Conservation (phyloP, 495 filamentous ascomycete species). For the Penicillium coprophilum region DNA sequence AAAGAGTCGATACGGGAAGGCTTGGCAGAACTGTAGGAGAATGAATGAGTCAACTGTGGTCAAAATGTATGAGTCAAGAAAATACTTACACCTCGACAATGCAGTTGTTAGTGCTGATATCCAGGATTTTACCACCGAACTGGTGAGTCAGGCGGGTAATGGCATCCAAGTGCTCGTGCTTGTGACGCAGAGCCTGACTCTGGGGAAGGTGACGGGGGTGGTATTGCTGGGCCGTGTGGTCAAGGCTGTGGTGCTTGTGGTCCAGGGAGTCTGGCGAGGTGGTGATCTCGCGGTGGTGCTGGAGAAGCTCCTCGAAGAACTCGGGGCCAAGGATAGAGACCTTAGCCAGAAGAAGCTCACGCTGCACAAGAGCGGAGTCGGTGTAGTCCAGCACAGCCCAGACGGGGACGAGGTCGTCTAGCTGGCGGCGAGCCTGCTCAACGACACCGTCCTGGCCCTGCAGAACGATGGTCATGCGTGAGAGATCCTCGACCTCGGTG, state of each 20-base stretch:
- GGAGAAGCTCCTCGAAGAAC: constrained; percentile 93
- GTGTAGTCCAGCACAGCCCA: constrained; percentile 99
- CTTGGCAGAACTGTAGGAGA: constrained; percentile 72
- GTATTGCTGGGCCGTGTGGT: constrained; percentile 50
- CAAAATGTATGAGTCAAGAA: constrained; percentile 2
- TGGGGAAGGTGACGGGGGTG: constrained; percentile 82
- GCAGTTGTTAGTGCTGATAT: constrained; percentile 97
- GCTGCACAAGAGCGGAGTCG: constrained; percentile 86
- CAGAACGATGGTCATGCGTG: constrained; percentile 97
- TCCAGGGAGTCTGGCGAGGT: constrained; percentile 40
- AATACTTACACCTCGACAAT: constrained; percentile 90
- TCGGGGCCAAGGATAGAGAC: constrained; percentile 93
- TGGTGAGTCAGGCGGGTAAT: constrained; percentile 96
- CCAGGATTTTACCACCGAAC: constrained; percentile 94
- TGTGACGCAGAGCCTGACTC: constrained; percentile 87
- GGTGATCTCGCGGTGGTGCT: constrained; percentile 82
- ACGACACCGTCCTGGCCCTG: constrained; percentile 96
- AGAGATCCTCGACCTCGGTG: constrained; percentile 95
- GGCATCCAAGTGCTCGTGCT: constrained; percentile 92
- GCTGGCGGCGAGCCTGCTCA: constrained; percentile 91
- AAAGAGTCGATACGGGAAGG: constrained; percentile 93
- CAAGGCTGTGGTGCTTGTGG: constrained; percentile 29
- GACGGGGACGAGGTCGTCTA: constrained; percentile 95
- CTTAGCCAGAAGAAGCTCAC: constrained; percentile 94
- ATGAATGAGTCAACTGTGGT: background rate